Conservation (phyloP, 495 filamentous ascomycete species). For the Letharia lupina region DNA sequence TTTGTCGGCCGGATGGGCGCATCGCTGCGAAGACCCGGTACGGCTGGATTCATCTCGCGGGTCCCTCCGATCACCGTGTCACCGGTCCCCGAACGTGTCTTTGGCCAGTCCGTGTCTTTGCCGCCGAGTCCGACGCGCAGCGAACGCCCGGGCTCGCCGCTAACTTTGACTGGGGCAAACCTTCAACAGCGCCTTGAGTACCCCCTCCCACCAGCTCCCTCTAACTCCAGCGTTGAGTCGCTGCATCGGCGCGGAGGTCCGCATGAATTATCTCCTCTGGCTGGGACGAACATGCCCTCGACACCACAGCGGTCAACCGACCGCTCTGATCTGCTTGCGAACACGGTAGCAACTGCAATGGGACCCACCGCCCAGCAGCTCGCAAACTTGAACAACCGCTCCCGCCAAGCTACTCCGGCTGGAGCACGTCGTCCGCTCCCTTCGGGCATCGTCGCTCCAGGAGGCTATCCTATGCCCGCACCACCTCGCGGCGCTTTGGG, state of each 20-base stretch:
- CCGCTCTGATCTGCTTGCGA: background rate
- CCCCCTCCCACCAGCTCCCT: constrained; percentile 23
- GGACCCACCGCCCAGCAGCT: constrained; percentile 27
- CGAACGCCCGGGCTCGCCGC: constrained; percentile 16
- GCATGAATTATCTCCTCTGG: background rate
- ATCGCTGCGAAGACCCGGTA: constrained; percentile 18
- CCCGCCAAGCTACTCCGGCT: constrained; percentile 18
- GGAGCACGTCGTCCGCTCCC: constrained; percentile 8
- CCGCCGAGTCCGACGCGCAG: constrained; percentile 22
- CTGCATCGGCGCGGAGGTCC: constrained; percentile 7
- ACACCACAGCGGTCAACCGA: constrained; percentile 12
- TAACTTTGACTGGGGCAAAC: constrained; percentile 25
- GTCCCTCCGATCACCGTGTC: constrained; percentile 13
- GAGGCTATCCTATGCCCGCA: constrained; percentile 18
- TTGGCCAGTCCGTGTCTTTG: constrained; percentile 19
- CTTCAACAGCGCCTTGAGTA: constrained; percentile 25
- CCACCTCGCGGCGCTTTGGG: constrained; percentile 26
- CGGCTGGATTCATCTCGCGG: constrained; percentile 1
- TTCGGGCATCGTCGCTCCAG: constrained; percentile 13
- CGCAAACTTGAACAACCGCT: constrained; percentile 25
- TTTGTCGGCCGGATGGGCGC: constrained; percentile 20
- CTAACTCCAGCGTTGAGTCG: constrained; percentile 17
- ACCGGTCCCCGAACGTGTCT: constrained; percentile 6
- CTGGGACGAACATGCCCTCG: constrained; percentile 7
- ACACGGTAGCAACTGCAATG: constrained; percentile 1